Conservation (phyloP, 495 filamentous ascomycete species). For the Penicillium steckii region DNA sequence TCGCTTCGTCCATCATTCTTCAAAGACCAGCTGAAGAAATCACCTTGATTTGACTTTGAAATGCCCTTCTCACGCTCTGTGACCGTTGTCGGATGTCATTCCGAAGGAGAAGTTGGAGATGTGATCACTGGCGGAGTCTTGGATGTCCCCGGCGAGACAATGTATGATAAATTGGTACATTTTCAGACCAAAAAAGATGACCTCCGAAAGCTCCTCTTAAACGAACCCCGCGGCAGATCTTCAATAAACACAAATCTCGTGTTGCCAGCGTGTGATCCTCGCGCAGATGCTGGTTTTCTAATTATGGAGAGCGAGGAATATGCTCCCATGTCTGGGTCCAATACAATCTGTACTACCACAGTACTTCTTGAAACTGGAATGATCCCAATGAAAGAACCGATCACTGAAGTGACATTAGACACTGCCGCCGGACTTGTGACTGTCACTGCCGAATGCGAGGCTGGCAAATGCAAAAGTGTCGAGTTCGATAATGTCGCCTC, state of each 20-base stretch:
- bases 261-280: conserved; percentile 34
- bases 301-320: conserved; percentile 43
- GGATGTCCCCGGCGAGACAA: conserved; percentile 32
- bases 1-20: too few species aligned
- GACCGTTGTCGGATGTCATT: conserved; percentile 29
- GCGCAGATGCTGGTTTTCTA: conserved; percentile 36
- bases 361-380: conserved; percentile 38
- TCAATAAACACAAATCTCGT: conserved; percentile 34
- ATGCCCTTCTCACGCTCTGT: conserved; percentile 29
- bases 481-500: conserved; percentile 35
- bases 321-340: conserved; percentile 37
- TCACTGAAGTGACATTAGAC: conserved; percentile 26
- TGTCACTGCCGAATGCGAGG: conserved; percentile 32
- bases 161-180: conserved; percentile 32
- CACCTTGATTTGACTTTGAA: not conserved
- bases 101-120: conserved; percentile 34
- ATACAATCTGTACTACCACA: conserved; percentile 35
- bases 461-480: conserved; percentile 34
- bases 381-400: conserved; percentile 35
- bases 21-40: too few species aligned
- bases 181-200: conserved; percentile 26
- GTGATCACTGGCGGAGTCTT: conserved; percentile 35
- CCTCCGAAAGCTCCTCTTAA: conserved; percentile 33
- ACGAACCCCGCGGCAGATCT: conserved; percentile 36
- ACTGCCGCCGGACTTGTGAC: conserved; percentile 33